Conservation (phyloP, 148 eudicot genomes). For the Bassia scoparia region DNA sequence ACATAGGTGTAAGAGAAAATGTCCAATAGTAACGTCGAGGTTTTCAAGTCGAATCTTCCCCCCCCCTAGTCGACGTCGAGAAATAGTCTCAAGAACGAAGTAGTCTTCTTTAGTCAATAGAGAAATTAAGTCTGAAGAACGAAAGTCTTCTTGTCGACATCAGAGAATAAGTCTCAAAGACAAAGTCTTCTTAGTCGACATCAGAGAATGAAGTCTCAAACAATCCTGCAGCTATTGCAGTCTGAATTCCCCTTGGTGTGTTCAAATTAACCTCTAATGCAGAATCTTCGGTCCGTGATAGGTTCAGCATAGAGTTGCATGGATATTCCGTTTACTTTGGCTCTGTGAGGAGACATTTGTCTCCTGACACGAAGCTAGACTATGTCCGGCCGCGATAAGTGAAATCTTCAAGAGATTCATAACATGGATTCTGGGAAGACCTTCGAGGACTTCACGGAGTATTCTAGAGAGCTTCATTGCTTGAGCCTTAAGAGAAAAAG, state of each 20-base stretch:
- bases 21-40: too few species aligned
- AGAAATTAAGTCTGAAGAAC: too few species aligned
- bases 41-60: too few species aligned
- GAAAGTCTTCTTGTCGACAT: too few species aligned
- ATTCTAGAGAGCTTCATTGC: slow-evolving; percentile 37
- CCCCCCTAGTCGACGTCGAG: too few species aligned
- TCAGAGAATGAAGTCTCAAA: not conserved
- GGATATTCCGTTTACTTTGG: slow-evolving; percentile 36
- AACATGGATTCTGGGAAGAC: slow-evolving; percentile 24
- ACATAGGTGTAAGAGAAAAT: too few species aligned
- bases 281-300: not conserved
- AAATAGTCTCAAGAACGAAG: too few species aligned
- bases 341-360: slow-evolving; percentile 27
- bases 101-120: too few species aligned
- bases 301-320: slow-evolving; percentile 18
- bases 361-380: slow-evolving; percentile 16
- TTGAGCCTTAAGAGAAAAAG: slow-evolving; percentile 27
- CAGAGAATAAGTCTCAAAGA: too few species aligned
- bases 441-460: slow-evolving; percentile 21
- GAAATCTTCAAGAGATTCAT: slow-evolving; percentile 29
- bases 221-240: not conserved
- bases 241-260: not conserved
- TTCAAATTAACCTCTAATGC: not conserved
- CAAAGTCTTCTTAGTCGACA: too few species aligned
- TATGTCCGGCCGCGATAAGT: slow-evolving; percentile 25